Evolutionary conservation across 2,329 filamentous ascomycete genomes (phyloP), one percentile per base, ranked within the genome.

Genomic region (Endothia cerciana): DNA sequence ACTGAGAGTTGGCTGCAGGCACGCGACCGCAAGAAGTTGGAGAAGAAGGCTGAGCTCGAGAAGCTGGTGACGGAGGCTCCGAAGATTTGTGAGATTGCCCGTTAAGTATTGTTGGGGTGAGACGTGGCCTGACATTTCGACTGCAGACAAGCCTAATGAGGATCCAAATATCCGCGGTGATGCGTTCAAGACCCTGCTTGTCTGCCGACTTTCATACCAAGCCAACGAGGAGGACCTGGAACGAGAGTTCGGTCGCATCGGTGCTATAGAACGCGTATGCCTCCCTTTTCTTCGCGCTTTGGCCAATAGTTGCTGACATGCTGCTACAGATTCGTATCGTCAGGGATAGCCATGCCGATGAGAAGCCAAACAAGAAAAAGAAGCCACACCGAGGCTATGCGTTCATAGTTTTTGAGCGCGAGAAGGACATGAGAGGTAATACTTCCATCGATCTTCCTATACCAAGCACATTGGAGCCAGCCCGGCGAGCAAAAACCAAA

Each of bases 351-450:
- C 88, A 92, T 72, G 85, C 88, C 68, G 80, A 85, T 71, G 86
- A 86, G 74, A 90, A 85, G 77, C 87, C 85, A 65, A 91, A 90
- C 73, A 93, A 94, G 80, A 89, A 92, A 76, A 90, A 90, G 75
- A 93, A 93, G 81, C 82, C 89, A 60, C 92, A 96, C 75, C 86
- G 90, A 74, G 95, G 95, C 69, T 99, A 99, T 78, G 95, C 93
- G 68, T 99, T 99, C 76, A 91, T 99, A 72, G 92, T 98, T 63
- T 99, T 94, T 76, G 94, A 98, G 80, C 90, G 92, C 77, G 95
- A 98, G 81, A 94, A 94, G 80, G 95, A 98, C 77, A 97, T 98
- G 94, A 96, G 96, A 93, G 93, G 94, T 97, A 96, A 88, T 82
- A 79, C 79, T 77, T 75, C 77, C 77, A 80, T 76, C 77, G 72